Evolutionary conservation across 2,329 filamentous ascomycete species (phyloP).

Genomic region (Zymoseptoria passerinii): DNA sequence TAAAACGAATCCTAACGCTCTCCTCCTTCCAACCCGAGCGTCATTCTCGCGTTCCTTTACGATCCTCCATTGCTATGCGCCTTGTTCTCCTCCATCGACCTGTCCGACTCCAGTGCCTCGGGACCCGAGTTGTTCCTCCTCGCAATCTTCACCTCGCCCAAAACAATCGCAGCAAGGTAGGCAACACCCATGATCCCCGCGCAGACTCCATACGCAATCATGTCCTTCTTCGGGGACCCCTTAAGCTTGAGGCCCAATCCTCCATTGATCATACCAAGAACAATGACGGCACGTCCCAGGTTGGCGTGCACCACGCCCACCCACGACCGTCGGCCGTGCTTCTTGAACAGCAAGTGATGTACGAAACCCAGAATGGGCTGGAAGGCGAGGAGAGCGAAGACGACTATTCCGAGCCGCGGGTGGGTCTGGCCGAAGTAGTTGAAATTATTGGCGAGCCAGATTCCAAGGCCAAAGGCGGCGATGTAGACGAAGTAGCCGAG

Average conservation of each 20-base stretch:
- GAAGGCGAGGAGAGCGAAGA: constrained; percentile 45
- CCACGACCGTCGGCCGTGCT: constrained; percentile 37
- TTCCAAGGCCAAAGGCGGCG: constrained; percentile 44
- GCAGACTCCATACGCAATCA: constrained; percentile 43
- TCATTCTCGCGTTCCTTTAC: not conserved
- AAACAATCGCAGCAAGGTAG: constrained; percentile 31
- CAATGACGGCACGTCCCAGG: constrained; percentile 34
- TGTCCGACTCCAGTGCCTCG: not conserved
- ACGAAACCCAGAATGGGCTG: constrained; percentile 46
- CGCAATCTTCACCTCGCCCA: constrained; percentile 23
- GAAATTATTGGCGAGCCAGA: constrained; percentile 41
- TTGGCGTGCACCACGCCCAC: constrained; percentile 36
- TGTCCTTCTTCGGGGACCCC: constrained; percentile 23
- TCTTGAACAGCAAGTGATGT: constrained; percentile 45
- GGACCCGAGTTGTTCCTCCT: not conserved
- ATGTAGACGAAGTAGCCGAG: constrained; percentile 42
- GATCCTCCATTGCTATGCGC: not conserved
- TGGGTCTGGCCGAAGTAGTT: constrained; percentile 37
- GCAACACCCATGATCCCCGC: constrained; percentile 40
- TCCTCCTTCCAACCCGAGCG: not conserved
- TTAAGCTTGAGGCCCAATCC: constrained; percentile 46
- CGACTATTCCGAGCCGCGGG: constrained; percentile 46
- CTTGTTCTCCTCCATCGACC: not conserved
- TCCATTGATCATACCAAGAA: constrained; percentile 49
- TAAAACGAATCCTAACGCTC: not conserved